Base-by-base conservation (phyloP, 2,329 filamentous ascomycete genomes). In the Aspergillus viridinutans region DNA sequence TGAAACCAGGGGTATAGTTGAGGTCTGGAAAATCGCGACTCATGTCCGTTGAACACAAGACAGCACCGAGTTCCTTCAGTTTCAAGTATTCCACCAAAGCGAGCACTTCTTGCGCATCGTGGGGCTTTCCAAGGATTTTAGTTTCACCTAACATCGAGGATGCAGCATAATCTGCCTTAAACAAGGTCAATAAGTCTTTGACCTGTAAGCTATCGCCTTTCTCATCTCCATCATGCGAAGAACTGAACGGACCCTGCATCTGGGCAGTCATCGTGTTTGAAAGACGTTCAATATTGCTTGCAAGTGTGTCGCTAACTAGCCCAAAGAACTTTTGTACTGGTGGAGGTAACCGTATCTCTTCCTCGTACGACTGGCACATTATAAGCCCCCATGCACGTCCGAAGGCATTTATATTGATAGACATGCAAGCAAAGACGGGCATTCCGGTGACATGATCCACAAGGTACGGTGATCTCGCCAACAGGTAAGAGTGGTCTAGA, bases 361-460 rank as follows among this genome's bases (percentile, higher is more conserved):
- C 85, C 62, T 93, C 91, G 65, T 96, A 96, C 0, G 88, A 85
- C 69, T 96, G 92, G 59, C 91, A 96, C 1, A 90, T 86, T 42
- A 96, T 91, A 28, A 96, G 76, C 0, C 92, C 92, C 92, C 92
- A 96, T 0, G 96, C 76, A 64, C 95, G 89, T 63, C 84, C 81
- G 64, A 95, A 94, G 0, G 90, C 90, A 61, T 91, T 94, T 67
- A 96, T 90, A 1, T 90, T 95, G 59, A 96, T 92, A 0, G 91
- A 96, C 91, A 96, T 96, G 62, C 90, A 95, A 0, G 90, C 90
- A n/a, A 91, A 85, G 0, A 96, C 91, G 6, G 87, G 87, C 92
- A 96, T 96, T 69, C 96, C 91, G 4, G 78, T 82, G 3, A 96
- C 79, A 65, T 96, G 96, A 68, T 95, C 95, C 54, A 96, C 73